These are phyloP conservation scores for Neofusicoccum ribis DNA, from an alignment of 2,329 filamentous ascomycete genomes.

Conservation along the genomic window DNA sequence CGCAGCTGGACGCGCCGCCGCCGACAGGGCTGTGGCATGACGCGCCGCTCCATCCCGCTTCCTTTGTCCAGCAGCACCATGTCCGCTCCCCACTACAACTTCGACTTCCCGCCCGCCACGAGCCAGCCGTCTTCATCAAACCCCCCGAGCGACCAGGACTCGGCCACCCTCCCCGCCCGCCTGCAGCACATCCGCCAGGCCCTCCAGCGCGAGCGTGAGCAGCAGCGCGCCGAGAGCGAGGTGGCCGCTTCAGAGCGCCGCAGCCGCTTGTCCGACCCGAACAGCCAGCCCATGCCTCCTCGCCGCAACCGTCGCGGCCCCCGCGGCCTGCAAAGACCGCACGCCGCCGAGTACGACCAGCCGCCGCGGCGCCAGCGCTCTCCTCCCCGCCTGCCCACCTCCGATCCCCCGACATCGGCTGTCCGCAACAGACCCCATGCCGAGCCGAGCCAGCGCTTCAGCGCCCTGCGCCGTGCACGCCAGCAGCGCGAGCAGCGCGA, in stretches of 20 bases:
- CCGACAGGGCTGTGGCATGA: neutral
- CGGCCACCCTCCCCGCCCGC: slow-evolving; percentile 25
- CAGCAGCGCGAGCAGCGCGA: slow-evolving; percentile 32
- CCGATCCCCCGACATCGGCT: slow-evolving; percentile 14
- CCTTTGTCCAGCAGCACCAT: slow-evolving; percentile 28
- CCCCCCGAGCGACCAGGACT: slow-evolving; percentile 6
- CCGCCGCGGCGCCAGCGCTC: neutral
- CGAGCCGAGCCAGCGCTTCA: slow-evolving; percentile 38
- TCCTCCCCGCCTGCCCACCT: neutral
- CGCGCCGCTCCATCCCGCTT: slow-evolving; percentile 11
- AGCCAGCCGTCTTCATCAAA: slow-evolving; percentile 19
- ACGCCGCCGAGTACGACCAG: neutral
- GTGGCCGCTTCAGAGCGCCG: slow-evolving; percentile 18
- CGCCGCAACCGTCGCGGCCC: slow-evolving; percentile 15
- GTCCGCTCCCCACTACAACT: slow-evolving; percentile 33
- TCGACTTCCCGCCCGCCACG: slow-evolving; percentile 47
- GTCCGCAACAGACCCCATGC: slow-evolving; percentile 29
- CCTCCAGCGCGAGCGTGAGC: slow-evolving; percentile 35
- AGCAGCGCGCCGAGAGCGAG: slow-evolving; percentile 26
- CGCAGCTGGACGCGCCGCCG: neutral
- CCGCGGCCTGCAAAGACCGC: neutral
- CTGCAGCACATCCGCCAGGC: slow-evolving; percentile 35
- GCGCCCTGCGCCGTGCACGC: slow-evolving; percentile 29
- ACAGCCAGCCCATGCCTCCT: slow-evolving; percentile 5
- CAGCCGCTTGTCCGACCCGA: slow-evolving; percentile 1